A percentile compares a stretch with the other conserved stretches of the same genome.
phyloP scores from a whole-genome alignment of 1,284 basidiomycete genomes.

The Omphalotus olearius region DNA sequence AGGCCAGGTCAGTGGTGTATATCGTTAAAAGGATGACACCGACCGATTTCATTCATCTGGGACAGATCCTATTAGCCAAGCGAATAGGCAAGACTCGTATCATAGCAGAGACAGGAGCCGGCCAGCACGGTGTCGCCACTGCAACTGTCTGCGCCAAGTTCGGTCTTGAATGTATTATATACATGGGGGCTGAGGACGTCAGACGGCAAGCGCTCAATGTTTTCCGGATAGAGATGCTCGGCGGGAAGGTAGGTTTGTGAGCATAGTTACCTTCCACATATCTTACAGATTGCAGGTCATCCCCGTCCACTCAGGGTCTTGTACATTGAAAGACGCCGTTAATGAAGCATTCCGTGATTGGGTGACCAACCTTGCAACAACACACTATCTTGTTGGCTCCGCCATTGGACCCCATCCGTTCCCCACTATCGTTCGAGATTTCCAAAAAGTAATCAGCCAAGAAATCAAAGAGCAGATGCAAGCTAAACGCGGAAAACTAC shows the following conservation, averaged over 20 bases:
- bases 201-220: constrained; percentile 94
- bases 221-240: constrained; percentile 97
- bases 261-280: neutral
- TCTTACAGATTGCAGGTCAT: constrained; percentile 56
- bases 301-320: constrained; percentile 91
- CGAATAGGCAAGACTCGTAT: constrained; percentile 95
- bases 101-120: constrained; percentile 98
- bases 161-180: constrained; percentile 92
- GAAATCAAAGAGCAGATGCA: constrained; percentile 92
- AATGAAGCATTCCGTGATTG: constrained; percentile 98
- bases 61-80: constrained; percentile 84
- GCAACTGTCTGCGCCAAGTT: constrained; percentile 98
- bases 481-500: constrained; percentile 77
- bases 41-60: constrained; percentile 12
- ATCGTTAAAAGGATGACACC: neutral
- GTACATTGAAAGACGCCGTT: constrained; percentile 97
- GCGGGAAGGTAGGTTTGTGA: constrained; percentile 63
- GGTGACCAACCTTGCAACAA: constrained; percentile 92
- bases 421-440: constrained; percentile 98
- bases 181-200: constrained; percentile 99
- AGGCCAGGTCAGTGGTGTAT: constrained; percentile 58
- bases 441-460: constrained; percentile 92
- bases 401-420: constrained; percentile 98
- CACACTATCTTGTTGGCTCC: constrained; percentile 97
- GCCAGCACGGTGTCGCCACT: constrained; percentile 98